Percentiles rank a stretch among this genome's conserved stretches.
These are phyloP conservation scores for Strigomonas galati DNA, from an alignment of 208 protist genomes.

Conservation along the genomic window DNA sequence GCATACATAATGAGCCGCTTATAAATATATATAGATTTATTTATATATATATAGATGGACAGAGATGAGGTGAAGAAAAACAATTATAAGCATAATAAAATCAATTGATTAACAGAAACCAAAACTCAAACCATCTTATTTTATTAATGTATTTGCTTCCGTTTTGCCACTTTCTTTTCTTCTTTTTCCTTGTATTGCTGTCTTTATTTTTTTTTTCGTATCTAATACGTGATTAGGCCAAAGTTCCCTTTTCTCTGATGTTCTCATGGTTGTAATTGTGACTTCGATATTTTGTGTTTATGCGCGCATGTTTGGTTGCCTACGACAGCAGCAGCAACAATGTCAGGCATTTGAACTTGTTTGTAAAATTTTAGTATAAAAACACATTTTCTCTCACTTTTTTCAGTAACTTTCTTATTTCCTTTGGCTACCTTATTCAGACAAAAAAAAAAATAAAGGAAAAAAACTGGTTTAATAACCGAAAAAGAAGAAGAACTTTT, in stretches of 20 bases:
- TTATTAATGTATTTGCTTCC: slow-evolving; percentile 1
- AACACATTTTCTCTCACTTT: no score
- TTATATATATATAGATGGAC: not conserved
- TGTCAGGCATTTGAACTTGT: no score
- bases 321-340: no score
- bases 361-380: no score
- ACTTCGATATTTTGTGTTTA: no score
- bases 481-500: no score
- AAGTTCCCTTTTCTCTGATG: no score
- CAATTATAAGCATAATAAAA: slow-evolving; percentile 3
- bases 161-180: not conserved
- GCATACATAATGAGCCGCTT: no score
- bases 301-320: no score
- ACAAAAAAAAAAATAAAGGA: not conserved
- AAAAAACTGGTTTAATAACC: not conserved
- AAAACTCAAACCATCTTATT: not conserved
- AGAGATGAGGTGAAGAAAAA: not conserved
- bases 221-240: no score
- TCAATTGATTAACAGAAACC: not conserved
- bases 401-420: not conserved
- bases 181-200: not conserved
- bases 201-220: slow-evolving; percentile 14
- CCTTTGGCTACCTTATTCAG: not conserved
- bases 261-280: no score
- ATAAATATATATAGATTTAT: not conserved